phyloP scores from a whole-genome alignment of 176 grass and related monocot genomes.

The Eleusine indica region DNA sequence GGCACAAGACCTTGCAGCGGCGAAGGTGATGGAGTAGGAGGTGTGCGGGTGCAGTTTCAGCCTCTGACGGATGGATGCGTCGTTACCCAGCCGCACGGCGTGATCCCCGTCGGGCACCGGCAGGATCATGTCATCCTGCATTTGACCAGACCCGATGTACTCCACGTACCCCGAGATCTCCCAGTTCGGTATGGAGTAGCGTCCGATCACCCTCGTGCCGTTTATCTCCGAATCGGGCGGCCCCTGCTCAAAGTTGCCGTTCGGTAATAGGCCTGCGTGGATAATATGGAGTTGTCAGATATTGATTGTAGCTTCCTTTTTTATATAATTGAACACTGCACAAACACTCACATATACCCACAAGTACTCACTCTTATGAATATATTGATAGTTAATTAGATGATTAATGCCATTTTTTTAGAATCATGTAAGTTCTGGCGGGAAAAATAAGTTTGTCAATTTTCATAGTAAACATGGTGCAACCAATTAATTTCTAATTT shows the following conservation, averaged over 20 bases:
- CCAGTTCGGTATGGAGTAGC: conserved; percentile 41
- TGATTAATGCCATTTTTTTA: no score
- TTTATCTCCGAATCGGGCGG: conserved; percentile 38
- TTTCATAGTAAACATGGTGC: no score
- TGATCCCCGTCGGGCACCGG: conserved; percentile 39
- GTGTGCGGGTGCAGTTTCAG: conserved; percentile 19
- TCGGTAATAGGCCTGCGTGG: conserved; percentile 47
- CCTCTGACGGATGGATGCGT: conserved; percentile 55
- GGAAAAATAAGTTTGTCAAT: no score
- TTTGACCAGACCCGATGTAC: conserved; percentile 53
- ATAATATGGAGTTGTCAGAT: not conserved
- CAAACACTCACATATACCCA: no score
- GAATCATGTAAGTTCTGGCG: no score
- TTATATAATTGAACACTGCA: no score
- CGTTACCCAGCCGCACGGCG: conserved; percentile 66
- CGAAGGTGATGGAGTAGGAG: conserved; percentile 59
- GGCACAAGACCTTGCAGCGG: conserved; percentile 21
- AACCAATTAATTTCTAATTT: no score
- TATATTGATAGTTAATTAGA: no score
- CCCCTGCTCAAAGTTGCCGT: conserved; percentile 44
- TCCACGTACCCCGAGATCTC: conserved; percentile 56
- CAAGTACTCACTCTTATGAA: no score
- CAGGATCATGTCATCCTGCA: conserved; percentile 53
- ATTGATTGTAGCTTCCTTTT: no score
- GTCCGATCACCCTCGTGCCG: conserved; percentile 30